These are phyloP conservation scores for Penicillium longicatenatum DNA, from an alignment of 495 filamentous ascomycete species.

Conservation along the genomic window DNA sequence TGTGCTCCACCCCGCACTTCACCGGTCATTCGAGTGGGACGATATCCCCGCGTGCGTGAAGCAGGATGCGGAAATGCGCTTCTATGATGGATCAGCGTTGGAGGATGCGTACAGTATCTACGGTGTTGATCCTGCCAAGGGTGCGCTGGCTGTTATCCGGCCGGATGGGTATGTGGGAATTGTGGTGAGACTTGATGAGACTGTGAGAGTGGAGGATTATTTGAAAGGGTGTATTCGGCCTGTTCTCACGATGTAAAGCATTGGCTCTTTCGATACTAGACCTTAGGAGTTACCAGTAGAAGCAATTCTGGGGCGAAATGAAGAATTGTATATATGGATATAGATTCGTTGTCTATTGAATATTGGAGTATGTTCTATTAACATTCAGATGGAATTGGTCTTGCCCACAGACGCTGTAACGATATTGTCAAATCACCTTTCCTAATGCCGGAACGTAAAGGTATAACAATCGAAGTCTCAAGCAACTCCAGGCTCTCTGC, in stretches of 20 bases:
- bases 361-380: neutral
- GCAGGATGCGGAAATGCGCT: constrained; percentile 53
- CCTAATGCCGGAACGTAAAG: neutral
- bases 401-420: neutral
- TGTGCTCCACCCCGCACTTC: constrained; percentile 57
- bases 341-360: neutral
- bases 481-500: constrained; percentile 2
- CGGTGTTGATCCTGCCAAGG: constrained; percentile 58
- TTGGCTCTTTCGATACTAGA: neutral
- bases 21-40: constrained; percentile 51
- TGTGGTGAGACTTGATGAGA: constrained; percentile 13
- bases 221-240: constrained; percentile 1
- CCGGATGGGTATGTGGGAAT: constrained; percentile 69
- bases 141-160: constrained; percentile 60
- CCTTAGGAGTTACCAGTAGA: neutral
- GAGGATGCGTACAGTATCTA: constrained; percentile 65
- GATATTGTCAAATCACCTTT: neutral
- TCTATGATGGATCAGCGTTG: constrained; percentile 65
- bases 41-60: constrained; percentile 60
- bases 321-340: neutral
- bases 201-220: constrained; percentile 9
- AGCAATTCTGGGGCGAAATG: neutral
- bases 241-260: neutral
- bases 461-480: neutral
- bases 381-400: neutral